phyloP scores from a whole-genome alignment of 2,329 filamentous ascomycete species.

The Hypoxylon rubiginosum region DNA sequence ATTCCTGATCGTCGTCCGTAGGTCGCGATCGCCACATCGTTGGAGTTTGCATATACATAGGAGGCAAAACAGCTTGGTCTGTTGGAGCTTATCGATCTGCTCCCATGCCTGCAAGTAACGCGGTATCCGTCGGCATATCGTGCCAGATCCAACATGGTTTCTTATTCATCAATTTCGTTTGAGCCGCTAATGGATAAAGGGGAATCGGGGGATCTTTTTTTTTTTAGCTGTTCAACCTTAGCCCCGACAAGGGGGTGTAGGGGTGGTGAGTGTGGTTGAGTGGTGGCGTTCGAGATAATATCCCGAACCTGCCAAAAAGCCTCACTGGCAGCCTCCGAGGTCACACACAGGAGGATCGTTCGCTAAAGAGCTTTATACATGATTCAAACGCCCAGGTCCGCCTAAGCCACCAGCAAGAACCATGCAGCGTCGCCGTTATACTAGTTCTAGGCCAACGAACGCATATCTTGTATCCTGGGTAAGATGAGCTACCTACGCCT shows the following conservation, averaged over 20 bases:
- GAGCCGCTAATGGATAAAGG: slow-evolving; percentile 7
- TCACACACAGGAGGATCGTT: slow-evolving; percentile 29
- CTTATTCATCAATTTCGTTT: slow-evolving; percentile 1
- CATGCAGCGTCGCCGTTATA: not conserved
- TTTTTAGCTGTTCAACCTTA: slow-evolving; percentile 3
- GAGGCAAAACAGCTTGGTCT: slow-evolving; percentile 15
- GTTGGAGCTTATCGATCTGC: not conserved
- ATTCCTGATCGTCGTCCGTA: slow-evolving; percentile 13
- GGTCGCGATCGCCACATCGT: slow-evolving; percentile 14
- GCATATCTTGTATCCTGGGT: not conserved
- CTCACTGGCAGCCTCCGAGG: slow-evolving; percentile 26
- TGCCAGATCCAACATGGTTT: slow-evolving; percentile 2
- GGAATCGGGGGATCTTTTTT: slow-evolving; percentile 17
- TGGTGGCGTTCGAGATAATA: slow-evolving; percentile 5
- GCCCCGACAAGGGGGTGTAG: slow-evolving; percentile 10
- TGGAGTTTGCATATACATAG: not conserved
- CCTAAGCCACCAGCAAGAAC: slow-evolving; percentile 2
- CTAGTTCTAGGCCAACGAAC: not conserved
- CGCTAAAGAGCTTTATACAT: slow-evolving; percentile 5
- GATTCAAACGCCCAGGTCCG: slow-evolving; percentile 16
- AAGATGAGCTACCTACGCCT: not conserved
- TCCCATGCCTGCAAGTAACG: slow-evolving; percentile 23
- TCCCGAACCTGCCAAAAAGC: slow-evolving; percentile 23
- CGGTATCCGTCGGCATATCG: slow-evolving; percentile 35
- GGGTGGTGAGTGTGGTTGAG: not conserved